Evolutionary conservation across 2,329 filamentous ascomycete species (phyloP).

Genomic region (Teratosphaeria nubilosa): DNA sequence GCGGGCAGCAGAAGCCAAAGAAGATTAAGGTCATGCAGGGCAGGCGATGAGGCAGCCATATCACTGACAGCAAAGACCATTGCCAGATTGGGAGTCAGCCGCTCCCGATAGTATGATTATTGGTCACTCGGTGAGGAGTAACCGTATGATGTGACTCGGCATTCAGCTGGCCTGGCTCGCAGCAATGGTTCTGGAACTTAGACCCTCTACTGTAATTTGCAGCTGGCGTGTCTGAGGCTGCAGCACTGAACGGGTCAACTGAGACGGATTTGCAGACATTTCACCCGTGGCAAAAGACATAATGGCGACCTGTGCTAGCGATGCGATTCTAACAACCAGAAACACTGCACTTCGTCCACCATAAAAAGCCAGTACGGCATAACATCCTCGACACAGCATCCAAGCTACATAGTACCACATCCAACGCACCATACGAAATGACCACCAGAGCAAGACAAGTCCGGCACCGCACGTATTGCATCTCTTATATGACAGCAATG

Average conservation of each 20-base stretch:
- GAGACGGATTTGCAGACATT: too few relatives aligned
- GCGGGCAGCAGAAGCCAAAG: slow-evolving; percentile 1
- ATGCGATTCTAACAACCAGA: background rate
- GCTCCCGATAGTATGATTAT: background rate
- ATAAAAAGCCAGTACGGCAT: background rate
- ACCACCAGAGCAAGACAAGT: background rate
- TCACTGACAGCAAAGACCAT: background rate
- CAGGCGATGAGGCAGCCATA: background rate
- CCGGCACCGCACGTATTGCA: background rate
- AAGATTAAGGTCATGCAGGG: slow-evolving; percentile 1
- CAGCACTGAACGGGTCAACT: too few relatives aligned
- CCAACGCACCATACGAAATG: background rate
- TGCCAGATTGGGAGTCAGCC: background rate
- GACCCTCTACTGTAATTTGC: background rate
- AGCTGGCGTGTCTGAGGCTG: background rate
- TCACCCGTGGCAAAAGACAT: too few relatives aligned
- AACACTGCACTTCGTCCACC: background rate
- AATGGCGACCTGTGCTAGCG: too few relatives aligned
- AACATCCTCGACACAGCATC: background rate
- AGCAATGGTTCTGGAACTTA: too few relatives aligned
- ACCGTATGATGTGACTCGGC: background rate
- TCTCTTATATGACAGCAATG: background rate
- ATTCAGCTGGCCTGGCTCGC: background rate
- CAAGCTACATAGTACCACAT: background rate
- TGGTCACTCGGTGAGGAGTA: background rate